phyloP scores from a whole-genome alignment of 2,329 filamentous ascomycete genomes.

The Macrophomina tecta region DNA sequence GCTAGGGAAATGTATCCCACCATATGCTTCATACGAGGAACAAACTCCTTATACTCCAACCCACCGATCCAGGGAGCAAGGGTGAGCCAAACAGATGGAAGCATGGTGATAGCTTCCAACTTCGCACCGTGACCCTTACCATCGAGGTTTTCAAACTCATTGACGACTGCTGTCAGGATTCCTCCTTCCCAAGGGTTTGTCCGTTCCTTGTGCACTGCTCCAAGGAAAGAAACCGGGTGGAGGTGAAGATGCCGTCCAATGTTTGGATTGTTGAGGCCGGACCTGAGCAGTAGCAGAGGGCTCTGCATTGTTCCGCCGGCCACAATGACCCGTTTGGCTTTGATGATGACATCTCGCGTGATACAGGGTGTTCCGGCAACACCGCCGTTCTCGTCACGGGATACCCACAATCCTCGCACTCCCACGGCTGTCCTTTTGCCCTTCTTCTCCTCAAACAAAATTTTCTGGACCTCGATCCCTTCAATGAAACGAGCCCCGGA shows the following conservation, averaged over 20 bases:
- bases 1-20: constrained; percentile 75
- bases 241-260: constrained; percentile 83
- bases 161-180: constrained; percentile 79
- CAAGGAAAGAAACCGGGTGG: constrained; percentile 69
- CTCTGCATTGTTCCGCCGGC: constrained; percentile 77
- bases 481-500: constrained; percentile 84
- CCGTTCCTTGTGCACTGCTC: constrained; percentile 72
- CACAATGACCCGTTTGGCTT: constrained; percentile 81
- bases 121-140: constrained; percentile 81
- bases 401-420: constrained; percentile 76
- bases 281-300: constrained; percentile 76
- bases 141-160: constrained; percentile 81
- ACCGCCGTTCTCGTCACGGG: constrained; percentile 68
- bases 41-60: constrained; percentile 73
- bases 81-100: constrained; percentile 70
- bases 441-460: constrained; percentile 68
- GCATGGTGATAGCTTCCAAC: constrained; percentile 77
- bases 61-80: constrained; percentile 71
- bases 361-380: constrained; percentile 60
- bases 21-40: constrained; percentile 71
- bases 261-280: constrained; percentile 79
- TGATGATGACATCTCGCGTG: constrained; percentile 70
- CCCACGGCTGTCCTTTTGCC: constrained; percentile 69
- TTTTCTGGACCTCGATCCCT: constrained; percentile 73
- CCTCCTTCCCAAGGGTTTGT: constrained; percentile 69